Conservation (phyloP, 148 eudicot genomes). For the Nepenthes gracilis region DNA sequence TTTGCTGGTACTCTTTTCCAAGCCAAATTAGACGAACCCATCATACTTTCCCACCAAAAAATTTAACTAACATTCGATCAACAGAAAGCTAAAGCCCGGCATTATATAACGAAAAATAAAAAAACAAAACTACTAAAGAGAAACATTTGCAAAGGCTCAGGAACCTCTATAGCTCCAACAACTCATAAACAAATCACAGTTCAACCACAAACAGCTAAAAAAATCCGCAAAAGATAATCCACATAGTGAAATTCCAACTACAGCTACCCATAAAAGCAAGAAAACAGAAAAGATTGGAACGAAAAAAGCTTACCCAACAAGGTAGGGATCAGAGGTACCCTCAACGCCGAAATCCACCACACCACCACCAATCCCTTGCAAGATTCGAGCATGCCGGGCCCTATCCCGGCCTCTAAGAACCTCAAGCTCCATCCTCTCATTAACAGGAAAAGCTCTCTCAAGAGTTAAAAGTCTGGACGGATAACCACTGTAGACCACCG, state of each 20-base stretch:
- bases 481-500: slow-evolving; percentile 13
- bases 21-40: too few relatives aligned
- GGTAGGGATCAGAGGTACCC: slow-evolving; percentile 73
- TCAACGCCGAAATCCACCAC: slow-evolving; percentile 63
- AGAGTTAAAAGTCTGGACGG: slow-evolving; percentile 36
- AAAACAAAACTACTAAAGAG: too few relatives aligned
- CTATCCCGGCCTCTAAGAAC: slow-evolving; percentile 47
- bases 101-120: too few relatives aligned
- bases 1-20: too few relatives aligned
- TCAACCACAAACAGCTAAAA: too few relatives aligned
- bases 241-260: neutral
- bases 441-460: slow-evolving; percentile 61
- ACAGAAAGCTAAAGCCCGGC: too few relatives aligned
- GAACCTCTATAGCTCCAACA: too few relatives aligned
- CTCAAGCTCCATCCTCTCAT: slow-evolving; percentile 45
- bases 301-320: slow-evolving; percentile 40
- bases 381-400: slow-evolving; percentile 53
- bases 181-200: too few relatives aligned
- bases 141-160: too few relatives aligned
- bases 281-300: neutral
- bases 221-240: too few relatives aligned
- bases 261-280: neutral
- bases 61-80: too few relatives aligned
- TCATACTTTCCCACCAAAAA: too few relatives aligned
- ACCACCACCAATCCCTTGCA: slow-evolving; percentile 45